Conservation (phyloP, 371 early-diverging fungal genomes). For the Mucor mucedo region DNA sequence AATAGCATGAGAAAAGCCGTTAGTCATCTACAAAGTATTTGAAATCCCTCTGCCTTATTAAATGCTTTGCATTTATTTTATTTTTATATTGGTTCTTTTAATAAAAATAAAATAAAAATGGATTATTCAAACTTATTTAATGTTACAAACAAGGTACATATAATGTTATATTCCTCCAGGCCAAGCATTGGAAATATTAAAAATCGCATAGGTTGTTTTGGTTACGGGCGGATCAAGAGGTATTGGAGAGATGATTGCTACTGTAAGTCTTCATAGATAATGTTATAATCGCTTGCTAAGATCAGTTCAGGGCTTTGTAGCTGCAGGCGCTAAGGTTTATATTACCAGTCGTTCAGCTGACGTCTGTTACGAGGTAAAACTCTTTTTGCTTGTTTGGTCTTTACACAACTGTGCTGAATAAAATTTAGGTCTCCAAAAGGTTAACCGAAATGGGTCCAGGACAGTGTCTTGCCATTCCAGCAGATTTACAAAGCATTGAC, state of each 20-base stretch:
- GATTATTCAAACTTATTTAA: constrained; percentile 62
- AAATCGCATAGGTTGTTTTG: constrained; percentile 65
- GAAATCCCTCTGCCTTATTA: neutral
- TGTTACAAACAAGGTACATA: constrained; percentile 63
- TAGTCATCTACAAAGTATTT: constrained; percentile 8
- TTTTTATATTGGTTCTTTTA: neutral
- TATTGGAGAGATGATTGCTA: constrained; percentile 66
- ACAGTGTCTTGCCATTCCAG: constrained; percentile 72
- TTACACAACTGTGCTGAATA: too few species aligned
- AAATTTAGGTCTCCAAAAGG: constrained; percentile 50
- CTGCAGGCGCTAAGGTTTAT: constrained; percentile 79
- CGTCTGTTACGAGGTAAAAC: constrained; percentile 48
- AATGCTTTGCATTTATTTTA: neutral
- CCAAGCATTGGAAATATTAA: too few species aligned
- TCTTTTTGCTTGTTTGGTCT: too few species aligned
- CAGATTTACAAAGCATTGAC: constrained; percentile 71
- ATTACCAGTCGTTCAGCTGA: constrained; percentile 69
- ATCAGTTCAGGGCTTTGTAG: constrained; percentile 61
- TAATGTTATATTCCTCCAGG: neutral
- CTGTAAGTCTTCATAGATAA: constrained; percentile 23
- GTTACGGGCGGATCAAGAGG: constrained; percentile 85
- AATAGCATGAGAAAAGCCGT: constrained; percentile 9
- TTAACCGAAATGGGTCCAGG: constrained; percentile 69
- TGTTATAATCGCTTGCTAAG: too few species aligned
- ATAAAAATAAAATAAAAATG: constrained; percentile 28